Evolutionary conservation across 192 early-diverging fungal genomes (phyloP).

Genomic region (Ambispora gerdemannii): DNA sequence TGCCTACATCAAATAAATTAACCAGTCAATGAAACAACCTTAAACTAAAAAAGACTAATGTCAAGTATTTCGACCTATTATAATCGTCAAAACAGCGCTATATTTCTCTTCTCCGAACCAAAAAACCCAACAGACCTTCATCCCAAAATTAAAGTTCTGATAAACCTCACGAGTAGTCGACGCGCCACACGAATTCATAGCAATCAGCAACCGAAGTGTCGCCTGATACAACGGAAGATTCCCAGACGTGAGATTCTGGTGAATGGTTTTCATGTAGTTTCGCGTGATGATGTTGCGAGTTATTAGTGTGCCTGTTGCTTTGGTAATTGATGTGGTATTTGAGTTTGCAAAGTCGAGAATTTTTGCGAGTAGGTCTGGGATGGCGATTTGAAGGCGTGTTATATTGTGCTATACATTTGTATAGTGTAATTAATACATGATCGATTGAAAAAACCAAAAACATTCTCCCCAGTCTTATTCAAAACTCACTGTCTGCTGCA

Average conservation of each 20-base stretch:
- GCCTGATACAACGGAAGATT: slow-evolving; percentile 58
- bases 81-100: no score
- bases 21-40: slow-evolving; percentile 26
- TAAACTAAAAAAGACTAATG: slow-evolving; percentile 34
- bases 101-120: slow-evolving; percentile 34
- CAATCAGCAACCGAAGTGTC: slow-evolving; percentile 58
- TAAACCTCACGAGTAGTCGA: slow-evolving; percentile 63
- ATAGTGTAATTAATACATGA: neutral
- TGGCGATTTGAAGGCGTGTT: slow-evolving; percentile 52
- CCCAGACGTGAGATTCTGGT: slow-evolving; percentile 59
- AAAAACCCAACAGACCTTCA: slow-evolving; percentile 16
- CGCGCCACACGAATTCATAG: slow-evolving; percentile 56
- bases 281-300: slow-evolving; percentile 55
- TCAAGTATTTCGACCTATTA: neutral
- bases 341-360: slow-evolving; percentile 51
- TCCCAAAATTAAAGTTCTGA: slow-evolving; percentile 68
- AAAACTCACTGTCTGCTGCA: slow-evolving; percentile 51
- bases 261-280: slow-evolving; percentile 63
- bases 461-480: neutral
- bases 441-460: neutral
- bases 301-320: slow-evolving; percentile 41
- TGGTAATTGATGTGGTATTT: slow-evolving; percentile 38
- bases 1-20: slow-evolving; percentile 26
- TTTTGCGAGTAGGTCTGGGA: slow-evolving; percentile 60
- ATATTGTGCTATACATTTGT: slow-evolving; percentile 41